Evolutionary conservation across 768 basidiomycete species (phyloP).

Genomic region (Lactarius sanguifluus): DNA sequence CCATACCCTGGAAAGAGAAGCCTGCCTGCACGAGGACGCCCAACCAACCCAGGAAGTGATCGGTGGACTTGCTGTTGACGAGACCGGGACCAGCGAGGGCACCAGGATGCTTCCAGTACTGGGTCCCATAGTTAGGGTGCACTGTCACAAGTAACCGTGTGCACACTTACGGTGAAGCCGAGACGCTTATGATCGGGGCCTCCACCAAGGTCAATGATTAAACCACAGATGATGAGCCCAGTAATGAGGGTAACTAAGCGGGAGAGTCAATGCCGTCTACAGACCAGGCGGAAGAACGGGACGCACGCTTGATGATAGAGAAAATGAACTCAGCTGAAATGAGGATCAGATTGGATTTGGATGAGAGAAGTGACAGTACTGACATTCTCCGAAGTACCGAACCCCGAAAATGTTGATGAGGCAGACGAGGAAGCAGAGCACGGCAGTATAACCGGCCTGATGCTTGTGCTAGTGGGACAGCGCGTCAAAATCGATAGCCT

Average conservation of each 20-base stretch:
- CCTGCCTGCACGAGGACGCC: constrained; percentile 53
- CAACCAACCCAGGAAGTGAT: constrained; percentile 44
- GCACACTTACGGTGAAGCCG: constrained; percentile 56
- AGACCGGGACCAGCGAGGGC: constrained; percentile 40
- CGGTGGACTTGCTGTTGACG: constrained; percentile 37
- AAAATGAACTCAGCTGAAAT: constrained; percentile 59
- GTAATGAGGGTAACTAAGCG: constrained; percentile 55
- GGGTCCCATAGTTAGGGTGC: constrained; percentile 4
- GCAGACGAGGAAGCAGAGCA: constrained; percentile 57
- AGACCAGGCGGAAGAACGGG: constrained; percentile 28
- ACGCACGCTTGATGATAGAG: constrained; percentile 67
- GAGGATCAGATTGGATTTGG: neutral
- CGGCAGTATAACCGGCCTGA: constrained; percentile 55
- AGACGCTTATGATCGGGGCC: constrained; percentile 65
- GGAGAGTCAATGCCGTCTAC: constrained; percentile 27
- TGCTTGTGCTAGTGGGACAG: constrained; percentile 43
- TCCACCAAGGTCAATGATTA: constrained; percentile 77
- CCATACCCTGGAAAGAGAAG: constrained; percentile 79
- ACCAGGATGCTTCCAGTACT: constrained; percentile 78
- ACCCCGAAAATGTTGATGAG: constrained; percentile 70
- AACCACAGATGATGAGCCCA: constrained; percentile 57
- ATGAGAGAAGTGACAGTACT: neutral
- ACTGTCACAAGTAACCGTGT: constrained; percentile 26
- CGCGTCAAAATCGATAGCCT: neutral
- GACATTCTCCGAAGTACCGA: constrained; percentile 63